A percentile compares a stretch with the other conserved stretches of the same genome.
Evolutionary conservation across 768 basidiomycete species (phyloP).

Genomic region (Gymnopilus junonius): DNA sequence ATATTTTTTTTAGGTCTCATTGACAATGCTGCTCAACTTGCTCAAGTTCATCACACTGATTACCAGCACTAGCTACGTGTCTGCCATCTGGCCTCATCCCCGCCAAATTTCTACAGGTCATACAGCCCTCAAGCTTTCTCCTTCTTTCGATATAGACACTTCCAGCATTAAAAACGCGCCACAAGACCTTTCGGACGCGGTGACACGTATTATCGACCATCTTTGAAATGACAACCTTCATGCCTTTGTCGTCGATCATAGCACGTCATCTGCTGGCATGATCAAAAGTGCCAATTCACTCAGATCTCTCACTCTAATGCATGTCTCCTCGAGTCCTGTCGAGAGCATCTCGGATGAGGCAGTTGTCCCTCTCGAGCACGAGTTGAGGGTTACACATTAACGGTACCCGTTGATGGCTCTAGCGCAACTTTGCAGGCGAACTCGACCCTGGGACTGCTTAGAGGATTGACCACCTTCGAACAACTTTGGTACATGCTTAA

Average conservation of each 20-base stretch:
- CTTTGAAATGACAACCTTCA: conserved; percentile 60
- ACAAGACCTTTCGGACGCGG: conserved; percentile 59
- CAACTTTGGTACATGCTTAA: conserved; percentile 68
- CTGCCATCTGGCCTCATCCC: conserved; percentile 44
- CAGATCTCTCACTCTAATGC: conserved; percentile 46
- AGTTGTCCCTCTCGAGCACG: conserved; percentile 51
- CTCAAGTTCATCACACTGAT: not conserved
- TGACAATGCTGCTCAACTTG: too few relatives aligned
- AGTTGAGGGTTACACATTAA: conserved; percentile 64
- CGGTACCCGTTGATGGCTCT: conserved; percentile 59
- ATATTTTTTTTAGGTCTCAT: too few relatives aligned
- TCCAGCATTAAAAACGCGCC: conserved; percentile 49
- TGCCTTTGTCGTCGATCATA: conserved; percentile 63
- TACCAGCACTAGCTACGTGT: conserved; percentile 6
- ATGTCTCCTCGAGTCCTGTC: conserved; percentile 35
- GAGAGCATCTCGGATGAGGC: conserved; percentile 61
- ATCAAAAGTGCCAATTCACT: conserved; percentile 48
- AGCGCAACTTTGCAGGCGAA: conserved; percentile 60
- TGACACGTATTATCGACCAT: conserved; percentile 46
- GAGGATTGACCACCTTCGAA: conserved; percentile 77
- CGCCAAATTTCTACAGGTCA: conserved; percentile 47
- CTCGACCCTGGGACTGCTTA: conserved; percentile 68
- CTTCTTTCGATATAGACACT: conserved; percentile 44
- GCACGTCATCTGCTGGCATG: conserved; percentile 48
- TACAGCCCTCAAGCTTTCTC: conserved; percentile 38